Evolutionary conservation across 2,329 filamentous ascomycete species (phyloP).

Genomic region (Helminthosporium solani): DNA sequence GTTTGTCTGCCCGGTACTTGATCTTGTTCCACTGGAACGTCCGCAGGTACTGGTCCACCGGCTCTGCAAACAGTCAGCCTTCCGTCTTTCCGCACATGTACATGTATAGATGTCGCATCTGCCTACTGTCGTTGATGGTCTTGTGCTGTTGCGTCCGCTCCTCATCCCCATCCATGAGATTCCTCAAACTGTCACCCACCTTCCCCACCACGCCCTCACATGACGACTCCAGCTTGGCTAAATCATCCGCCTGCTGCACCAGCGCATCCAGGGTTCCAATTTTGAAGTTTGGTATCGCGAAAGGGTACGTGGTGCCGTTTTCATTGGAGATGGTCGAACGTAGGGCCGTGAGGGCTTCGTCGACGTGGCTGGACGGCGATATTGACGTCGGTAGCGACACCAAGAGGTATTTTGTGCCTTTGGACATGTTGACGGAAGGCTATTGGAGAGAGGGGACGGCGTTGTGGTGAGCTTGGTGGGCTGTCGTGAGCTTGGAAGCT

Average conservation of each 20-base stretch:
- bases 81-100: constrained; percentile 1
- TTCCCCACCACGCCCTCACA: constrained; percentile 84
- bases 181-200: constrained; percentile 80
- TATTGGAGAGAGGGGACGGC: constrained; percentile 15
- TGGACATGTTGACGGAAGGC: constrained; percentile 43
- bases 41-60: constrained; percentile 89
- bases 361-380: constrained; percentile 74
- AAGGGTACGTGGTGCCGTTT: constrained; percentile 72
- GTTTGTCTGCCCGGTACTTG: constrained; percentile 91
- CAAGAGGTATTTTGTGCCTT: constrained; percentile 70
- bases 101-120: neutral
- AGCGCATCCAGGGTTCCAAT: constrained; percentile 94
- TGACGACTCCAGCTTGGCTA: constrained; percentile 78
- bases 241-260: constrained; percentile 93
- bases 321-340: constrained; percentile 71
- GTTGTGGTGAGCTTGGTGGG: constrained; percentile 20
- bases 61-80: constrained; percentile 59
- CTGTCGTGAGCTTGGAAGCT: constrained; percentile 19
- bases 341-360: constrained; percentile 78
- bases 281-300: constrained; percentile 91
- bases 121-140: constrained; percentile 83
- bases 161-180: constrained; percentile 80
- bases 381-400: constrained; percentile 88
- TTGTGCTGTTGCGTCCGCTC: constrained; percentile 83
- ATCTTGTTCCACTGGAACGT: constrained; percentile 96